Evolutionary conservation across 2,329 filamentous ascomycete species (phyloP).

Genomic region (Microascus cirrosus): DNA sequence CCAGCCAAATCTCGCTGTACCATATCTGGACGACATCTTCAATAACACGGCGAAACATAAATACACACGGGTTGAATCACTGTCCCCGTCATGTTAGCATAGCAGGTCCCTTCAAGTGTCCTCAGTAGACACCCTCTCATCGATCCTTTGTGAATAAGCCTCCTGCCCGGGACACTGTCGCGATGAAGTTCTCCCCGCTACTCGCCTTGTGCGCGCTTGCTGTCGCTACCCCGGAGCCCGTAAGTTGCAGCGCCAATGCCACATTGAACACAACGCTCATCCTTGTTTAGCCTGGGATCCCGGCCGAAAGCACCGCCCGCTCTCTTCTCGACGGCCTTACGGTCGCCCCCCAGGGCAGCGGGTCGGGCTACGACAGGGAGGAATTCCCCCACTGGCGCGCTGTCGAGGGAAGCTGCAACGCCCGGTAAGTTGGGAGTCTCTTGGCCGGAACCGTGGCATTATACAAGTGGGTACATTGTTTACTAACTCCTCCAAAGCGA

Average conservation of each 20-base stretch:
- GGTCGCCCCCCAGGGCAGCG: slow-evolving; percentile 42
- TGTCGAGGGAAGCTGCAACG: slow-evolving; percentile 57
- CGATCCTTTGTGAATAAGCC: not conserved
- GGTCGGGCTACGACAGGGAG: slow-evolving; percentile 50
- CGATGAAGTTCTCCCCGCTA: slow-evolving; percentile 5
- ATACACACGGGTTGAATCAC: not conserved
- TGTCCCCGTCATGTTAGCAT: not conserved
- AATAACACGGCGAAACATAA: not conserved
- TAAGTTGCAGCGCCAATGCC: slow-evolving; percentile 8
- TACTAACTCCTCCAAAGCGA: slow-evolving; percentile 28
- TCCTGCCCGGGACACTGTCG: not conserved
- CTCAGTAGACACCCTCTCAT: not conserved
- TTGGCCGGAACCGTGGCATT: not conserved
- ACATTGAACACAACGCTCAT: not conserved
- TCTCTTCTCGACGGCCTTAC: slow-evolving; percentile 46
- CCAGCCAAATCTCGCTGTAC: not conserved
- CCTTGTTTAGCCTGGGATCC: slow-evolving; percentile 44
- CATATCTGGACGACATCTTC: not conserved
- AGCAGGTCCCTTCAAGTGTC: not conserved
- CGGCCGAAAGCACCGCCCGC: slow-evolving; percentile 43
- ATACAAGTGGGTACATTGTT: not conserved
- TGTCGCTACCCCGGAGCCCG: slow-evolving; percentile 14
- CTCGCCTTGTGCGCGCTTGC: slow-evolving; percentile 2
- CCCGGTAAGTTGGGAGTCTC: slow-evolving; percentile 24
- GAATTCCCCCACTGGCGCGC: slow-evolving; percentile 65